Base-by-base conservation (phyloP, 768 basidiomycete species). In the Amanita thiersii region DNA sequence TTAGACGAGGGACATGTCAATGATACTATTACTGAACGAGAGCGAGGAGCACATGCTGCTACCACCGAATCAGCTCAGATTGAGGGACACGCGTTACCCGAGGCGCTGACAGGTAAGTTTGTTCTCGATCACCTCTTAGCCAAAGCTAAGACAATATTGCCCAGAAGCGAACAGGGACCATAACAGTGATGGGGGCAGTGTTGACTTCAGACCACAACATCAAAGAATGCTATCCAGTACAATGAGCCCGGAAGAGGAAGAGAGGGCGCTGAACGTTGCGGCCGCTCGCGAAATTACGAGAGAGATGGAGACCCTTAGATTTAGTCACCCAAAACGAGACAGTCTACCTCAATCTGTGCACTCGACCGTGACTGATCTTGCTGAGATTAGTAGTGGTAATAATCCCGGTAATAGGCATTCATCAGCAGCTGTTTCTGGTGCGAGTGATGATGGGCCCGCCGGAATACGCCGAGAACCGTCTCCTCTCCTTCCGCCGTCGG, bases 281-380 rank as follows among this genome's bases (percentile, higher is more conserved):
- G 82, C 79, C 19, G 81, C 81, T 3, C 69, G 76, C 12, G 82
- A 82, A 54, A 68, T 87, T 1, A 72, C 72, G 9, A 70, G 74
- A 9, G 85, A 84, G 52, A 50, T 85, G 37, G 78, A 82, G 43
- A 65, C 75, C 14, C 58, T 85, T 12, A 67, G 63, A 43, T 53
- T 58, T 28, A 57, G 50, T 26, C 57, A 60, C 11, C 58, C 56
- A 4, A 52, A 24, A 45, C 15, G 31, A 14, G 29, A 41, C 15
- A 42, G 40, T 24, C 32, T 42, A 15, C 40, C 40, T 26, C 40
- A 35, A 20, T 18, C 40, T 11, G 32, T 42, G 32, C 23, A 24
- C 15, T 35, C 33, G 17, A 35, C 24, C 4, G 14, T 24, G 14
- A 35, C 40, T n/a, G 34, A 43, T 28, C 26, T 28, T 37, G 34